Evolutionary conservation across 2,329 filamentous ascomycete species (phyloP).

Genomic region (Rhynchosporium secalis): DNA sequence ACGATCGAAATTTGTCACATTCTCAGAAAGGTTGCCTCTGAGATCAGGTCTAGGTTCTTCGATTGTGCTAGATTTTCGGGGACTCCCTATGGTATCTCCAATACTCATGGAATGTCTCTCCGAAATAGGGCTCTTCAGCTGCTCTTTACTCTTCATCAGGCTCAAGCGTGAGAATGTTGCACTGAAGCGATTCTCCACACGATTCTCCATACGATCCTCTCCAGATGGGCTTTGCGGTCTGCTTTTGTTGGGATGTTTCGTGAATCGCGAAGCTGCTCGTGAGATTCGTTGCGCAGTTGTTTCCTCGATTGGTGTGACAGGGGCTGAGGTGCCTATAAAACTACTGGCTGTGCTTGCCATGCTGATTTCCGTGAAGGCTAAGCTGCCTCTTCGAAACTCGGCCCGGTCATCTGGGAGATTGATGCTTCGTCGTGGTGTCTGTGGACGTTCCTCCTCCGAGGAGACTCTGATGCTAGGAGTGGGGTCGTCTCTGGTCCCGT

Average conservation of each 20-base stretch:
- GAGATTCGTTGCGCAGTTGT: conserved; percentile 55
- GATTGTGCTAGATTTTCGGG: conserved; percentile 18
- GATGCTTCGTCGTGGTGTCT: conserved; percentile 46
- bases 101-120: conserved; percentile 20
- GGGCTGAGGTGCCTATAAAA: conserved; percentile 43
- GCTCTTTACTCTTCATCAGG: conserved; percentile 37
- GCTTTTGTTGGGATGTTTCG: conserved; percentile 49
- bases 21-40: conserved; percentile 12
- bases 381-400: conserved; percentile 50
- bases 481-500: conserved; percentile 45
- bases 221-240: conserved; percentile 59
- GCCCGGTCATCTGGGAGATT: conserved; percentile 47
- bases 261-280: conserved; percentile 57
- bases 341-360: conserved; percentile 42
- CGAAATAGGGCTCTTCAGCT: conserved; percentile 30
- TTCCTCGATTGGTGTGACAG: conserved; percentile 53
- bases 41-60: conserved; percentile 23
- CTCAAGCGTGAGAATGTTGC: conserved; percentile 52
- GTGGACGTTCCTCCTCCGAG: conserved; percentile 48
- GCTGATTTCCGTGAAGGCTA: conserved; percentile 49
- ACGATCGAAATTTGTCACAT: conserved; percentile 7
- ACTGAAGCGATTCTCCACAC: conserved; percentile 59
- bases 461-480: conserved; percentile 53
- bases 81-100: conserved; percentile 19
- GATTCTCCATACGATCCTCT: conserved; percentile 58